These are phyloP conservation scores for Botrytis deweyae DNA, from an alignment of 2,329 filamentous ascomycete genomes.

Conservation along the genomic window DNA sequence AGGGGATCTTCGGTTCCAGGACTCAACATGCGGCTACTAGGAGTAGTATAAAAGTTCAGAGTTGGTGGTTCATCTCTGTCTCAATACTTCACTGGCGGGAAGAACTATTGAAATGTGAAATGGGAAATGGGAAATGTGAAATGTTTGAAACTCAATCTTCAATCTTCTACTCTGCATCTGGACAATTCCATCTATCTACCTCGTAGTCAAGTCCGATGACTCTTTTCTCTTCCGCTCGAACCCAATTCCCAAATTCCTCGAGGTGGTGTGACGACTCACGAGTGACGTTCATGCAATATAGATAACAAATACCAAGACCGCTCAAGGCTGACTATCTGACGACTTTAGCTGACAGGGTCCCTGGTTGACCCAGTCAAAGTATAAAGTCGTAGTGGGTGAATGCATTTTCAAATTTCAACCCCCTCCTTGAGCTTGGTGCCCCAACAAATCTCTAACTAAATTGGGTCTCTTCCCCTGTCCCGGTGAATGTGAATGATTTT, in stretches of 20 bases:
- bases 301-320: background rate
- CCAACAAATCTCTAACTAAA: conserved; percentile 22
- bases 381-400: background rate
- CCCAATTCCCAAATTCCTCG: background rate
- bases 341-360: background rate
- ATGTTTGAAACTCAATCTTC: background rate
- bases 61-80: background rate
- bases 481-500: conserved; percentile 21
- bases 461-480: conserved; percentile 12
- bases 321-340: background rate
- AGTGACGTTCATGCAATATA: conserved; percentile 7
- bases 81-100: background rate
- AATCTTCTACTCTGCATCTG: background rate
- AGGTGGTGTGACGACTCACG: background rate
- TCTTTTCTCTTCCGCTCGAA: too few species aligned
- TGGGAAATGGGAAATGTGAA: background rate
- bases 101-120: background rate
- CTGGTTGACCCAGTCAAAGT: background rate
- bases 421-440: conserved; percentile 13
- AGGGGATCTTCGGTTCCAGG: background rate
- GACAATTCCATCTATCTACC: background rate
- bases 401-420: conserved; percentile 6
- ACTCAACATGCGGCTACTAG: background rate
- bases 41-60: background rate
- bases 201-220: background rate